Base-by-base conservation (phyloP, 2,329 filamentous ascomycete genomes). In the Claviceps fusiformis region DNA sequence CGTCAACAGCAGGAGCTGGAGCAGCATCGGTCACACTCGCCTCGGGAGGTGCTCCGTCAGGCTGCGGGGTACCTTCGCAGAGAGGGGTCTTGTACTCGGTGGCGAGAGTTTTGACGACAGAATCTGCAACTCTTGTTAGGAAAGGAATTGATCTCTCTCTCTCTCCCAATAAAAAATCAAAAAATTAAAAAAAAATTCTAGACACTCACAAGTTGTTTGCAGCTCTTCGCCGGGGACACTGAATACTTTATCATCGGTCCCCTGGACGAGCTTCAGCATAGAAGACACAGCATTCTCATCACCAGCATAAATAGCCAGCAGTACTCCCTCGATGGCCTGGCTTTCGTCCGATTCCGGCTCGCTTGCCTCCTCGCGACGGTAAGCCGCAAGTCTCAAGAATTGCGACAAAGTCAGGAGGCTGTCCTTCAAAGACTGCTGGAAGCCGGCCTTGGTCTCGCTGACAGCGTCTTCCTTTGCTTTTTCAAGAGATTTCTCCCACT, bases 381-480 rank as follows among this genome's bases (percentile, higher is more conserved):
- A 83, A 56, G 88, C 88, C 57, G 88, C 88, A 43, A 90, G 79
- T 61, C 86, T 82, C 60, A 93, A 74, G 74, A 93, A 95, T 67
- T 89, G 86, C 5, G 87, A 89, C 59, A 93, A 73, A 31, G 82
- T 75, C 50, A 91, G 73, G 45, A 93, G 74, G 65, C 81, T 82
- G 61, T 82, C 76, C 62, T 82, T 77, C 60, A 87, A 76, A 31
- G 74, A 74, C 67, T 81, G 78, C 53, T 81, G 71, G 49, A 63
- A 63, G 1, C 58, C 70, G 64, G 78, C 77, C 62, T 80, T 71
- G 50, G 75, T 72, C 56, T 81, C 76, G 56, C 73, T 75, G 31
- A 75, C 67, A 27, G 75, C 73, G 45, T 79, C 77, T 2, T 73
- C 73, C 70, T 80, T 81, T 59, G 75, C 74, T 67, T 79, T 75